A percentile compares a stretch with the other conserved stretches of the same genome.
Conservation (phyloP, 2,329 filamentous ascomycete genomes). For the Xylaria digitata region DNA sequence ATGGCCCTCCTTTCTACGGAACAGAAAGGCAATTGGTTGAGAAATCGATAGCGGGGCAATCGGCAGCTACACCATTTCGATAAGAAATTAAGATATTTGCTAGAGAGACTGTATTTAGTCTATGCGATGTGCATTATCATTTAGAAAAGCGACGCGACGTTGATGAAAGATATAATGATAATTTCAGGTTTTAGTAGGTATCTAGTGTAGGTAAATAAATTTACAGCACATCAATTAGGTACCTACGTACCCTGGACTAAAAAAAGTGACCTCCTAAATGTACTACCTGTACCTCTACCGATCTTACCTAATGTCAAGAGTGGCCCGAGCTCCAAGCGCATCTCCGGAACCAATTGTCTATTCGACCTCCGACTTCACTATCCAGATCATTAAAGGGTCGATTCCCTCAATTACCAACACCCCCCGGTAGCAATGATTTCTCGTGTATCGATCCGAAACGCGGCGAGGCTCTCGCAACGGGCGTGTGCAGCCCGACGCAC, state of each 20-base stretch:
- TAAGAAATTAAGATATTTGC: background rate
- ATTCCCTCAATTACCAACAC: conserved; percentile 52
- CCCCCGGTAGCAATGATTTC: conserved; percentile 61
- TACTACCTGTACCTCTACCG: too few species aligned
- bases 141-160: background rate
- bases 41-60: background rate
- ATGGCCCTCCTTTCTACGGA: background rate
- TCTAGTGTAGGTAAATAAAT: background rate
- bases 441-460: conserved; percentile 54
- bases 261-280: background rate
- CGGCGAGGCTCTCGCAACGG: conserved; percentile 58
- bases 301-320: conserved; percentile 10
- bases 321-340: conserved; percentile 42
- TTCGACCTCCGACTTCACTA: conserved; percentile 39
- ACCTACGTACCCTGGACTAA: background rate
- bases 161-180: background rate
- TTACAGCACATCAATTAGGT: background rate
- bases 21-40: conserved; percentile 1
- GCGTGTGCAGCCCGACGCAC: conserved; percentile 58
- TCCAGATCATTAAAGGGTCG: conserved; percentile 34
- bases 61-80: background rate
- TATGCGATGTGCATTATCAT: background rate
- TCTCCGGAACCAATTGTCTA: conserved; percentile 34
- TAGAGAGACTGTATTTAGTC: background rate
- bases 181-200: background rate